A percentile compares a stretch with the other conserved stretches of the same genome.
Conservation (phyloP, 352 stramenopile genomes). For the Phytopythium litorale region DNA sequence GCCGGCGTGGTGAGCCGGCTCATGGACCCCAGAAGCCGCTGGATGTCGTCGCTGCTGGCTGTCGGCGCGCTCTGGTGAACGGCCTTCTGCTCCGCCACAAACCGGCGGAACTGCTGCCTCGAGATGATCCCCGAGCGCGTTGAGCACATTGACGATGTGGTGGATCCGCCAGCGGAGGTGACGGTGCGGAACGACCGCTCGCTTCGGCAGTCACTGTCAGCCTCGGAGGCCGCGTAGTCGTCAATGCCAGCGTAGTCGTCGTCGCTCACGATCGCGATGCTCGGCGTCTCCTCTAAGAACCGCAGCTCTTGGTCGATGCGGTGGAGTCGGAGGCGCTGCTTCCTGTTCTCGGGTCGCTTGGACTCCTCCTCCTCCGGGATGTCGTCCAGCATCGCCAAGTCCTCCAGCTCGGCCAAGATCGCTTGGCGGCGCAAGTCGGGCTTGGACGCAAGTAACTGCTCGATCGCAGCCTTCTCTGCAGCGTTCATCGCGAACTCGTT, state of each 20-base stretch:
- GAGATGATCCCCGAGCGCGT: conserved; percentile 54
- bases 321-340: conserved; percentile 22
- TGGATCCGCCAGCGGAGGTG: conserved; percentile 13
- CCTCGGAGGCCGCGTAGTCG: conserved; percentile 8
- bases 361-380: conserved; percentile 40
- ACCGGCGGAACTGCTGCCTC: conserved; percentile 46
- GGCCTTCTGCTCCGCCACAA: conserved; percentile 36
- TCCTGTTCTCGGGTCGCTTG: conserved; percentile 18
- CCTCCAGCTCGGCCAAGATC: conserved; percentile 22
- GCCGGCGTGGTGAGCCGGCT: conserved; percentile 10
- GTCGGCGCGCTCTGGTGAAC: conserved; percentile 20
- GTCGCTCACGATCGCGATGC: conserved; percentile 41
- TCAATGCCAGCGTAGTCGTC: conserved; percentile 26
- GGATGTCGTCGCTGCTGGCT: conserved; percentile 45
- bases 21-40: conserved; percentile 33
- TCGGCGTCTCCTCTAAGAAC: conserved; percentile 43
- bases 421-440: conserved; percentile 28
- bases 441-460: conserved; percentile 39
- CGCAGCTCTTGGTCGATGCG: conserved; percentile 54
- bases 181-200: conserved; percentile 45
- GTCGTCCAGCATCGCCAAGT: conserved; percentile 24
- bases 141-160: conserved; percentile 37
- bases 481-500: conserved; percentile 43
- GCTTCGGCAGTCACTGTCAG: conserved; percentile 28
- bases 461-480: conserved; percentile 37